These are phyloP conservation scores for Hapsidospora chrysogenum DNA, from an alignment of 495 filamentous ascomycete genomes.

Conservation along the genomic window DNA sequence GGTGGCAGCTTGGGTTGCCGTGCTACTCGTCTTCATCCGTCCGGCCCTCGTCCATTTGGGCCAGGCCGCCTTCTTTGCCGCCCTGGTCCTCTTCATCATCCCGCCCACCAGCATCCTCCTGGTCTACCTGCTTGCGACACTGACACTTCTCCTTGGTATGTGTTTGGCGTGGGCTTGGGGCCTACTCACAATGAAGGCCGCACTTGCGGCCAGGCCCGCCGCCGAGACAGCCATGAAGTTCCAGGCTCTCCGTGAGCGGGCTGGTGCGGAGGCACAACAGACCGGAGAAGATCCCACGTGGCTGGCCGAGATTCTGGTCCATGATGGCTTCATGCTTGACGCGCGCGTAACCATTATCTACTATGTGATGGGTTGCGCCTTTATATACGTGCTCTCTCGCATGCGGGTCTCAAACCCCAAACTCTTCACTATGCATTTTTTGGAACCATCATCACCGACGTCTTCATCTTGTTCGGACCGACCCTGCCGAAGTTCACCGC, in stretches of 20 bases:
- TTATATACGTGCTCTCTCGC: neutral
- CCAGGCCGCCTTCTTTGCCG: neutral
- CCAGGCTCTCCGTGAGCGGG: neutral
- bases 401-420: neutral
- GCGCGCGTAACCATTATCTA: neutral
- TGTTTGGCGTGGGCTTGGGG: conserved; percentile 1
- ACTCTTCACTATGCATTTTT: neutral
- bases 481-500: neutral
- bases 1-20: conserved; percentile 24
- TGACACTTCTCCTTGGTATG: conserved; percentile 1
- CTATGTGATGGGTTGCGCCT: neutral
- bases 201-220: neutral
- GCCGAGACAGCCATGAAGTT: neutral
- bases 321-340: neutral
- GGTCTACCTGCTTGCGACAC: conserved; percentile 1
- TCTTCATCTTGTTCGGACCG: neutral
- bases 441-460: neutral
- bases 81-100: neutral
- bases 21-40: conserved; percentile 23
- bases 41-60: neutral
- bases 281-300: neutral
- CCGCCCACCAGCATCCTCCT: conserved; percentile 1
- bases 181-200: conserved; percentile 1
- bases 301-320: neutral
- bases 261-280: neutral